phyloP scores from a whole-genome alignment of 306 rosid genomes.

The Citrullus colocynthis region DNA sequence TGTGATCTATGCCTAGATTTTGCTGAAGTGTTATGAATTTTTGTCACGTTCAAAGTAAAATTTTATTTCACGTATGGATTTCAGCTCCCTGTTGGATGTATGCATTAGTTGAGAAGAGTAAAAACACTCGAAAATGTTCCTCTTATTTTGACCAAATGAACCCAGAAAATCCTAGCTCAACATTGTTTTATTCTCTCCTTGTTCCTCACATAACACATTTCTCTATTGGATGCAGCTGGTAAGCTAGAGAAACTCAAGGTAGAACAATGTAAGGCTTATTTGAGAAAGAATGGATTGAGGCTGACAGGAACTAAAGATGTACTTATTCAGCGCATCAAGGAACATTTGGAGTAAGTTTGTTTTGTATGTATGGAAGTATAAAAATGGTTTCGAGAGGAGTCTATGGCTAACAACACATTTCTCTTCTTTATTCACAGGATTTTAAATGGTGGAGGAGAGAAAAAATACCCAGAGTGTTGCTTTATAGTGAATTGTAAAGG shows the following conservation, averaged over 20 bases:
- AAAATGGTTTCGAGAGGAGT: background rate
- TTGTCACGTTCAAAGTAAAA: background rate
- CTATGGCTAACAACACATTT: background rate
- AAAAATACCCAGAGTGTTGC: slow-evolving; percentile 48
- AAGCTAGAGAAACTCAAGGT: slow-evolving; percentile 53
- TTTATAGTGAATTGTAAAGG: slow-evolving; percentile 80
- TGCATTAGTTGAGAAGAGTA: background rate
- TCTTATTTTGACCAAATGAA: background rate
- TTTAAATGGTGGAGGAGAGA: slow-evolving; percentile 64
- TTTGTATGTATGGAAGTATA: background rate
- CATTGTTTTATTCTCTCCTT: background rate
- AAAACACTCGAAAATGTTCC: background rate
- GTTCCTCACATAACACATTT: background rate
- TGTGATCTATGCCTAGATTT: background rate
- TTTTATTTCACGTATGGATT: background rate
- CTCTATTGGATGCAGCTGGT: slow-evolving; percentile 29
- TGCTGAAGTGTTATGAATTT: background rate
- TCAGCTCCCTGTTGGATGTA: background rate
- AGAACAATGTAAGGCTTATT: slow-evolving; percentile 61
- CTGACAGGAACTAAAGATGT: slow-evolving; percentile 61
- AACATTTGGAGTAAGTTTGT: slow-evolving; percentile 52
- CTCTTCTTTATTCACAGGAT: slow-evolving; percentile 37
- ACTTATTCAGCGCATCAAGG: slow-evolving; percentile 58
- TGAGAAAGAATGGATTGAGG: slow-evolving; percentile 70
- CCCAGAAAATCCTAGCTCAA: background rate